Percentiles rank a stretch among this genome's conserved stretches.
These are phyloP conservation scores for Biscutella laevigata DNA, from an alignment of 441 rosid genomes.

Conservation along the genomic window DNA sequence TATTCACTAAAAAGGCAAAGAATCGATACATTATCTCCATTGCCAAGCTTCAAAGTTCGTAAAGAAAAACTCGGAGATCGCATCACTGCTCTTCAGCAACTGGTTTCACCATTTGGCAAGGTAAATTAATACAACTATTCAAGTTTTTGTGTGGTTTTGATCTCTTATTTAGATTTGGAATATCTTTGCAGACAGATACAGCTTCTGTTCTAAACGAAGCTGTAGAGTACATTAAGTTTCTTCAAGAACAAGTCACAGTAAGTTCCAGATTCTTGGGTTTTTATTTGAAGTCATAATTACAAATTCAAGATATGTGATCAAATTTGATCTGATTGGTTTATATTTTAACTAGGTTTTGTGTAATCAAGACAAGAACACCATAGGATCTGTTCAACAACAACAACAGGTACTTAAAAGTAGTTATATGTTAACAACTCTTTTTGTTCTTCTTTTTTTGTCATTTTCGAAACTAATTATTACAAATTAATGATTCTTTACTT, in stretches of 20 bases:
- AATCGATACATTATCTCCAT: conserved; percentile 63
- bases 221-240: conserved; percentile 90
- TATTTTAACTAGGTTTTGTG: conserved; percentile 32
- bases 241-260: conserved; percentile 81
- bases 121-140: too few relatives aligned
- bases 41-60: conserved; percentile 87
- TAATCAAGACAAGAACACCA: conserved; percentile 72
- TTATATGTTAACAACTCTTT: conserved; percentile 24
- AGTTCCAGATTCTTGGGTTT: conserved; percentile 26
- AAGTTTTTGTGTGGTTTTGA: background rate
- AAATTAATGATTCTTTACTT: conserved; percentile 13
- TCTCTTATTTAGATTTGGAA: background rate
- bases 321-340: background rate
- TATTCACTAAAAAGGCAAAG: conserved; percentile 49
- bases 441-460: conserved; percentile 22
- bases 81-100: conserved; percentile 74
- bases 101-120: conserved; percentile 84
- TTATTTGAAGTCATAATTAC: background rate
- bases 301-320: background rate
- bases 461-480: conserved; percentile 8
- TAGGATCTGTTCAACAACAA: conserved; percentile 61
- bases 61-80: conserved; percentile 77
- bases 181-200: conserved; percentile 72
- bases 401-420: conserved; percentile 57
- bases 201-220: conserved; percentile 98